Base-by-base conservation (phyloP, 768 basidiomycete genomes). In the Auricularia heimuer region DNA sequence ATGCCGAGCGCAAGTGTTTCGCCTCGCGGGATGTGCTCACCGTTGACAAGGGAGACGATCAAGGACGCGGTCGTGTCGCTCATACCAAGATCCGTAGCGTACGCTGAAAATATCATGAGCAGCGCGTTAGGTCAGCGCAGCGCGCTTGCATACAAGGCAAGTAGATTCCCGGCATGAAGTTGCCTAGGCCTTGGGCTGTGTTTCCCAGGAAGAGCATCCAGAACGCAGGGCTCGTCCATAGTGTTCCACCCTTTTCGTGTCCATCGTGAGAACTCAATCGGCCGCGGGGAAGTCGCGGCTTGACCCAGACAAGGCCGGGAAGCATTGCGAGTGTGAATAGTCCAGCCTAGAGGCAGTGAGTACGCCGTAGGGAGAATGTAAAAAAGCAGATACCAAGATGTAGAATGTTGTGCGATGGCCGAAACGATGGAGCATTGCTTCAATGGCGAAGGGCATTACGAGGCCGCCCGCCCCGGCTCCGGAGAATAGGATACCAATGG, bases 161-260 rank as follows among this genome's bases (percentile, higher is more conserved):
- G 56, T 60, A 60, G 24, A 60, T 60, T 14, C 56, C 56, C 8
- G 56, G 56, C 24, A 60, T 35, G 56, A 60, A 60, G 56, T 60
- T 60, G 24, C 56, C 56, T 10, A 60, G 56, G 18, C 56, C 56
- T 35, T 60, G 56, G 24, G 24, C 14, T 8, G 56, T 60, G 34
- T 35, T 60, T 7, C 56, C 14, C 16, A 34, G 16, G 56, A 60
- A 60, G 21, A 60, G 56, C 24, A 35, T 29, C 56, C 56, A 60
- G 56, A 60, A 60, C 29, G 56, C 56, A 18, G 29, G 16, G 56
- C 34, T 60, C 16, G 47, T 51, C 47, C 47, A 51, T 4, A 51
- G 4, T 6, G 47, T 14, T 4, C 47, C 47, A 6, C 47, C 47
- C 6, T 51, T 16, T 1, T 16, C 14, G 34, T 21, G 33, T 21